Conservation (phyloP, 164 flowering plant genomes). For the Sedum album region DNA sequence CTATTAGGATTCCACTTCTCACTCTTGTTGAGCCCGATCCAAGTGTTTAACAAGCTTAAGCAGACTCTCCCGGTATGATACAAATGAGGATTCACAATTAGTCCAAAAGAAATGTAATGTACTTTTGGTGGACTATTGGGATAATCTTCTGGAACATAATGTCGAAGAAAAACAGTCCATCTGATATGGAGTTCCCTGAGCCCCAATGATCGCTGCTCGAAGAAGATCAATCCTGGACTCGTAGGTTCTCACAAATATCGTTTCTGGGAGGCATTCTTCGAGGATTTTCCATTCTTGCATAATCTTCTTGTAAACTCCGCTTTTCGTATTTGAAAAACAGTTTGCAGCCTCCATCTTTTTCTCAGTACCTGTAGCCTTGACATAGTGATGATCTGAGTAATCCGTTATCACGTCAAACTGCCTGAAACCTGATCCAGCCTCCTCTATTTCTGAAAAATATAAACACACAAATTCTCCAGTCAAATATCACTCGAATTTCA, state of each 20-base stretch:
- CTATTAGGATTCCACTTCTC: constrained; percentile 27
- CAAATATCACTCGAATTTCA: too few relatives aligned
- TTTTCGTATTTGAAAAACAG: constrained; percentile 8
- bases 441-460: background rate
- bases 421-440: constrained; percentile 9
- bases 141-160: constrained; percentile 26
- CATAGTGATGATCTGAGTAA: constrained; percentile 26
- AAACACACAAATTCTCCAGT: background rate
- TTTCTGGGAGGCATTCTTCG: constrained; percentile 24
- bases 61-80: constrained; percentile 28
- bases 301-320: constrained; percentile 22
- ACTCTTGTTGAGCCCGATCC: constrained; percentile 16
- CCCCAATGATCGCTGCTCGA: constrained; percentile 32
- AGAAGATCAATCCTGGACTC: constrained; percentile 31
- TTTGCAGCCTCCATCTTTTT: background rate
- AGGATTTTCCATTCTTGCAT: constrained; percentile 36
- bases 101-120: constrained; percentile 23
- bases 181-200: constrained; percentile 42
- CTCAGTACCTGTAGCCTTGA: background rate
- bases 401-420: constrained; percentile 28
- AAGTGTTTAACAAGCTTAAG: constrained; percentile 30
- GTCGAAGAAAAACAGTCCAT: constrained; percentile 41
- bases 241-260: constrained; percentile 29
- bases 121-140: constrained; percentile 27
- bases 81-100: constrained; percentile 30